Conservation (phyloP, 108 stramenopile genomes). For the Skeletonema tropicum region DNA sequence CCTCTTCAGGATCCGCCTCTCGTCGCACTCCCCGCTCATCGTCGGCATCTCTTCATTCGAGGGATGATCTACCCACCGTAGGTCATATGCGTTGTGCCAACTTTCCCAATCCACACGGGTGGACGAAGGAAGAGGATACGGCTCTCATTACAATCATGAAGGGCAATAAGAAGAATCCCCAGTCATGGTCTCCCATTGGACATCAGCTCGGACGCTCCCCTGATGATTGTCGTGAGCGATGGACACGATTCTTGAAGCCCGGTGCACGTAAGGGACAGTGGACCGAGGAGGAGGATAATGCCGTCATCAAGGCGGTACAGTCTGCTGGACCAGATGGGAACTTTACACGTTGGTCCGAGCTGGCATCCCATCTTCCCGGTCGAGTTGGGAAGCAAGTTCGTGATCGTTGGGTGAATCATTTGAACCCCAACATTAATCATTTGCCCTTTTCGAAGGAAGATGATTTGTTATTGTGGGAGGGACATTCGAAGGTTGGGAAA, state of each 20-base stretch:
- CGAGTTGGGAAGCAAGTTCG: slow-evolving; percentile 89
- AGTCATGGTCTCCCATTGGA: background rate
- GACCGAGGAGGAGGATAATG: slow-evolving; percentile 72
- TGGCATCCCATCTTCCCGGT: slow-evolving; percentile 84
- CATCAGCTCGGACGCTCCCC: slow-evolving; percentile 11
- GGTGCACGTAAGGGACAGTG: slow-evolving; percentile 56
- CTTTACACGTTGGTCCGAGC: slow-evolving; percentile 87
- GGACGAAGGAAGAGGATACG: background rate
- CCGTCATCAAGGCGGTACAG: slow-evolving; percentile 79
- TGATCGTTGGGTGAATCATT: slow-evolving; percentile 91
- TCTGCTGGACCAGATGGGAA: slow-evolving; percentile 72
- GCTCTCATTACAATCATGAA: background rate
- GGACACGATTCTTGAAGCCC: slow-evolving; percentile 51
- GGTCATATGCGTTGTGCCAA: background rate
- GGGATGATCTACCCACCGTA: background rate
- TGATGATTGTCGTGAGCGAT: slow-evolving; percentile 46
- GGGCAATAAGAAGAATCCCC: background rate
- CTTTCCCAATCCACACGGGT: background rate
- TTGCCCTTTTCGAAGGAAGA: slow-evolving; percentile 80
- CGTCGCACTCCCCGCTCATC: background rate
- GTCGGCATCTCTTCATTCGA: background rate
- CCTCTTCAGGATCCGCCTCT: background rate
- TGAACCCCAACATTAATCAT: slow-evolving; percentile 87
- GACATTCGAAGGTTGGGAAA: slow-evolving; percentile 79
- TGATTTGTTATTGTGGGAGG: slow-evolving; percentile 81